Conservation (phyloP, 257 asterid species). For the Nyctanthes arbortristis region DNA sequence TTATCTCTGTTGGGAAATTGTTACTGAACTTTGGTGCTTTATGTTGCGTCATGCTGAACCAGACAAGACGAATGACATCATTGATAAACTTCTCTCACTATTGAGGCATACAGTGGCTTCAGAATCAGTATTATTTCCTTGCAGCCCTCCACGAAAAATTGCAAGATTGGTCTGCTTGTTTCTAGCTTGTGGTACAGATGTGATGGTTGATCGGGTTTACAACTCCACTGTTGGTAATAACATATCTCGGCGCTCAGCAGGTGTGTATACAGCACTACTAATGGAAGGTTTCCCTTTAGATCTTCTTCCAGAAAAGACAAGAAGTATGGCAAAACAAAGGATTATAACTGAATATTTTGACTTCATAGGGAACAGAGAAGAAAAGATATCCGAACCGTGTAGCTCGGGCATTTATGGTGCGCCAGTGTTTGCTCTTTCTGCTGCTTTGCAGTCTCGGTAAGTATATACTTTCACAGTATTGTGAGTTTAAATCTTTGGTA, state of each 20-base stretch:
- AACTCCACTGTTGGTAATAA: conserved; percentile 44
- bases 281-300: conserved; percentile 87
- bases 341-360: conserved; percentile 68
- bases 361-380: conserved; percentile 59
- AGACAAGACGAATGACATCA: conserved; percentile 45
- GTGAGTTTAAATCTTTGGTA: not conserved
- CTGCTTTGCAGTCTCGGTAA: conserved; percentile 79
- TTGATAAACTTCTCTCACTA: conserved; percentile 63
- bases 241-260: conserved; percentile 40
- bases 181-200: conserved; percentile 55
- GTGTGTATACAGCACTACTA: conserved; percentile 60
- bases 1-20: conserved; percentile 74
- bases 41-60: conserved; percentile 71
- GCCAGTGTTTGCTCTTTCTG: conserved; percentile 78
- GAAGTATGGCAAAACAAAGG: conserved; percentile 64
- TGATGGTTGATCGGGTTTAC: conserved; percentile 64
- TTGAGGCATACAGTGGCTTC: conserved; percentile 45
- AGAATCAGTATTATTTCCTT: conserved; percentile 52
- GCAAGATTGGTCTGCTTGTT: conserved; percentile 69
- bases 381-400: conserved; percentile 33
- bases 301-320: conserved; percentile 62
- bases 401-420: conserved; percentile 58
- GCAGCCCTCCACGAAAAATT: conserved; percentile 61
- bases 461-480: conserved; percentile 29
- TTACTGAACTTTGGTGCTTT: conserved; percentile 89